Evolutionary conservation across 768 basidiomycete species (phyloP).

Genomic region (Lentinula edodes): DNA sequence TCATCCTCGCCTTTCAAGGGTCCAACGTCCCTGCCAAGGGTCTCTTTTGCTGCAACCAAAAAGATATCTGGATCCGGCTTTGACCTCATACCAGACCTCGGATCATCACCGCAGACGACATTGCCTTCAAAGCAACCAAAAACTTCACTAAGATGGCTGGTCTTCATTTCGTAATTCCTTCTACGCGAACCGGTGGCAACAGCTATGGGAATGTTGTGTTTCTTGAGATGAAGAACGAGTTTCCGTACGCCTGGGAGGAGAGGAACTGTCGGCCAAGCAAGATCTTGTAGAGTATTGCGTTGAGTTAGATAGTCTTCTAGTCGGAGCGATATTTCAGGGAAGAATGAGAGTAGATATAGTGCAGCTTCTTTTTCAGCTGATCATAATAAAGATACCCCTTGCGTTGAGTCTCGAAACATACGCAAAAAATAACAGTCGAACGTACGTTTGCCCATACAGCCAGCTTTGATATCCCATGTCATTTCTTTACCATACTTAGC

Average conservation of each 20-base stretch:
- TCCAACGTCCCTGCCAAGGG: slow-evolving; percentile 55
- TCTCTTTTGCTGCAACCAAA: slow-evolving; percentile 59
- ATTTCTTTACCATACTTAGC: slow-evolving; percentile 66
- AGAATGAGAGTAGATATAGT: slow-evolving; percentile 67
- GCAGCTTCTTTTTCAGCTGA: slow-evolving; percentile 62
- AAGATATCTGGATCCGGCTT: slow-evolving; percentile 86
- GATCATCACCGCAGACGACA: slow-evolving; percentile 72
- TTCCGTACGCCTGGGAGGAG: slow-evolving; percentile 70
- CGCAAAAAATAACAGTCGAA: background rate
- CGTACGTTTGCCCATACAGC: slow-evolving; percentile 81
- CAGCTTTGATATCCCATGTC: slow-evolving; percentile 89
- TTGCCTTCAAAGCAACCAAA: slow-evolving; percentile 59
- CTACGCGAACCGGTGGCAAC: slow-evolving; percentile 74
- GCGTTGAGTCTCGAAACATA: background rate
- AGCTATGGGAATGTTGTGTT: slow-evolving; percentile 68
- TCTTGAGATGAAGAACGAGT: slow-evolving; percentile 66
- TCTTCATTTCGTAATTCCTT: slow-evolving; percentile 65
- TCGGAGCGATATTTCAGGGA: slow-evolving; percentile 66
- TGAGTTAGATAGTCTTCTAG: slow-evolving; percentile 53
- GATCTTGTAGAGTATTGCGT: slow-evolving; percentile 54
- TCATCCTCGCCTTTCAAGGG: slow-evolving; percentile 26
- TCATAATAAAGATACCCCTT: background rate
- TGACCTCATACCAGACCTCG: slow-evolving; percentile 44
- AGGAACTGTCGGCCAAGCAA: slow-evolving; percentile 61
- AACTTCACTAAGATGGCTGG: slow-evolving; percentile 49